Evolutionary conservation across 768 basidiomycete species (phyloP).

Genomic region (Amanita muscaria): DNA sequence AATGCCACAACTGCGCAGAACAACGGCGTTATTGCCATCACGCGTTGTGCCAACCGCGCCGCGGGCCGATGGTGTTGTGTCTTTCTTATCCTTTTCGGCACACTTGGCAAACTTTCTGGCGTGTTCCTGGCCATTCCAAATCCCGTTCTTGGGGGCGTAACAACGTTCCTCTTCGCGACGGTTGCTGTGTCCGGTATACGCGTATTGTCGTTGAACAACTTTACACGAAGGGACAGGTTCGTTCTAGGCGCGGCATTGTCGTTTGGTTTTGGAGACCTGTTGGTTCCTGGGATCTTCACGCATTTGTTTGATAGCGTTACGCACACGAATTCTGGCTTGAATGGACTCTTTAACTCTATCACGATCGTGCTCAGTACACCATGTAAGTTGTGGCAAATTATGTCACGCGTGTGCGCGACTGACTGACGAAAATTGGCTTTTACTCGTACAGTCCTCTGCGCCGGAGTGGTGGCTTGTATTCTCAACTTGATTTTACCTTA

Average conservation of each 20-base stretch:
- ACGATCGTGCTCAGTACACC: constrained; percentile 76
- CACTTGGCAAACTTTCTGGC: constrained; percentile 76
- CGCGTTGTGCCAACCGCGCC: constrained; percentile 72
- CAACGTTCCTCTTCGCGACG: constrained; percentile 77
- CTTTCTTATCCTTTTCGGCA: constrained; percentile 74
- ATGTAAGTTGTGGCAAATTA: constrained; percentile 39
- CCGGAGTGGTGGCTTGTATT: constrained; percentile 24
- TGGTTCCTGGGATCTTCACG: constrained; percentile 56
- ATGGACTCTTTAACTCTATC: constrained; percentile 68
- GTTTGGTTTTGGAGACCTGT: constrained; percentile 64
- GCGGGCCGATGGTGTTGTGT: constrained; percentile 75
- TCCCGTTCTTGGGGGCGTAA: constrained; percentile 77
- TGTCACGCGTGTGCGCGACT: constrained; percentile 8
- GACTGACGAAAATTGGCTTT: background rate
- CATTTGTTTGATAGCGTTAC: constrained; percentile 60
- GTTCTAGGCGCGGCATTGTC: constrained; percentile 60
- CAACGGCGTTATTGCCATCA: constrained; percentile 77
- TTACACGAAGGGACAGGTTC: constrained; percentile 59
- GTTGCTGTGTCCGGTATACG: constrained; percentile 65
- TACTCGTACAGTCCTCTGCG: constrained; percentile 37
- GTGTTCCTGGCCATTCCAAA: constrained; percentile 77
- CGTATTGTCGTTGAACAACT: constrained; percentile 52
- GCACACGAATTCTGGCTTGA: constrained; percentile 42
- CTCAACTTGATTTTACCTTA: background rate
- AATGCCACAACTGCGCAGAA: constrained; percentile 36